phyloP scores from a whole-genome alignment of 2,329 filamentous ascomycete species.

The Coniochaeta sp. region DNA sequence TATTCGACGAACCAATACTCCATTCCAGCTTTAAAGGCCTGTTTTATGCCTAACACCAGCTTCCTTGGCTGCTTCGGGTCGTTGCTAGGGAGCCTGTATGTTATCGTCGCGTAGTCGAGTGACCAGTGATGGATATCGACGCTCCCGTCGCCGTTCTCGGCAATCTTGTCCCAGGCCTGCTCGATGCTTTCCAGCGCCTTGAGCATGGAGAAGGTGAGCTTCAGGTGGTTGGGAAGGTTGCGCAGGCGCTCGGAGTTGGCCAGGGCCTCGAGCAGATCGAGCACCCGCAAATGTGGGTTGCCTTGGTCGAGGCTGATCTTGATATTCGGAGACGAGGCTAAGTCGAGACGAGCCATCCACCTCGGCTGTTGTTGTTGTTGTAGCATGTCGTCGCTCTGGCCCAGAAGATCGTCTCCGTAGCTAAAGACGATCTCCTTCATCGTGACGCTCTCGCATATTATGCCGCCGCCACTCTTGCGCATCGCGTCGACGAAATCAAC shows the following conservation, averaged over 20 bases:
- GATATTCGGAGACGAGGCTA: constrained; percentile 42
- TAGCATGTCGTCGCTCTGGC: not conserved
- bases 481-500: constrained; percentile 64
- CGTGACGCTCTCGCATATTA: constrained; percentile 52
- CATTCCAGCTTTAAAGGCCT: not conserved
- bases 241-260: constrained; percentile 50
- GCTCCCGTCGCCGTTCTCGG: constrained; percentile 34
- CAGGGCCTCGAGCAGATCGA: constrained; percentile 49
- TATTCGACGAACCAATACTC: constrained; percentile 31
- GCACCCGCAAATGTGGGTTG: constrained; percentile 62
- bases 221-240: constrained; percentile 47
- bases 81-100: constrained; percentile 36
- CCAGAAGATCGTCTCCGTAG: constrained; percentile 42
- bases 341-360: constrained; percentile 52
- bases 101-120: constrained; percentile 51
- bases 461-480: constrained; percentile 43
- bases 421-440: constrained; percentile 60
- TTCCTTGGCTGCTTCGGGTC: constrained; percentile 19
- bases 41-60: constrained; percentile 36
- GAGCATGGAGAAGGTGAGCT: constrained; percentile 58
- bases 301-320: constrained; percentile 41
- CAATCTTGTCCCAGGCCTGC: constrained; percentile 37
- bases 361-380: not conserved
- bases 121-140: constrained; percentile 46
- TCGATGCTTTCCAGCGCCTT: constrained; percentile 55